These are phyloP conservation scores for Urostyla sp. DNA, from an alignment of 73 alveolate genomes.

Conservation along the genomic window DNA sequence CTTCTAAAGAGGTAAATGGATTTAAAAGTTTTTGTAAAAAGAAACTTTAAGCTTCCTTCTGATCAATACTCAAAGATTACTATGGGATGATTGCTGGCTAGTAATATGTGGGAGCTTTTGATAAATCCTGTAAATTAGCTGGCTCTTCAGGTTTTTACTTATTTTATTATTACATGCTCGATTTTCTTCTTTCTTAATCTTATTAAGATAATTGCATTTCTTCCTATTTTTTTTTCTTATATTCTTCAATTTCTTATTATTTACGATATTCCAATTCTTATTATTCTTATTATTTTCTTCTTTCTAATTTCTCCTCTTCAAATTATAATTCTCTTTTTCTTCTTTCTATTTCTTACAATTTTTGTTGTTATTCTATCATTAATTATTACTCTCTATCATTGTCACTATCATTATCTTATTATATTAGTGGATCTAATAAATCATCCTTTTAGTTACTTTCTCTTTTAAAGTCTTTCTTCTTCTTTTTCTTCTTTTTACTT, in stretches of 20 bases:
- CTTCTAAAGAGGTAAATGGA: conserved; percentile 69
- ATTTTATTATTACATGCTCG: neutral
- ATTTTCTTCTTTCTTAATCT: conserved; percentile 3
- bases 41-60: conserved; percentile 35
- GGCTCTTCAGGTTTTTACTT: neutral
- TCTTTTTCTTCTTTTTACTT: conserved; percentile 38
- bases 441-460: neutral
- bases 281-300: neutral
- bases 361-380: conserved; percentile 2
- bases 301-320: conserved; percentile 21
- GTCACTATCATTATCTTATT: conserved; percentile 16
- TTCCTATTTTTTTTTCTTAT: conserved; percentile 1
- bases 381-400: conserved; percentile 12
- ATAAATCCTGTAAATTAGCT: neutral
- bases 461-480: conserved; percentile 43
- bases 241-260: conserved; percentile 27
- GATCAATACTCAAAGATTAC: neutral
- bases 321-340: conserved; percentile 5
- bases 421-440: neutral
- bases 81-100: conserved; percentile 29
- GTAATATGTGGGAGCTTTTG: conserved; percentile 21
- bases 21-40: conserved; percentile 55
- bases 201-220: neutral
- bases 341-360: conserved; percentile 30
- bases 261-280: conserved; percentile 5